Evolutionary conservation across 2,329 filamentous ascomycete species (phyloP).

Genomic region (Aspergillus pseudoglaucus): DNA sequence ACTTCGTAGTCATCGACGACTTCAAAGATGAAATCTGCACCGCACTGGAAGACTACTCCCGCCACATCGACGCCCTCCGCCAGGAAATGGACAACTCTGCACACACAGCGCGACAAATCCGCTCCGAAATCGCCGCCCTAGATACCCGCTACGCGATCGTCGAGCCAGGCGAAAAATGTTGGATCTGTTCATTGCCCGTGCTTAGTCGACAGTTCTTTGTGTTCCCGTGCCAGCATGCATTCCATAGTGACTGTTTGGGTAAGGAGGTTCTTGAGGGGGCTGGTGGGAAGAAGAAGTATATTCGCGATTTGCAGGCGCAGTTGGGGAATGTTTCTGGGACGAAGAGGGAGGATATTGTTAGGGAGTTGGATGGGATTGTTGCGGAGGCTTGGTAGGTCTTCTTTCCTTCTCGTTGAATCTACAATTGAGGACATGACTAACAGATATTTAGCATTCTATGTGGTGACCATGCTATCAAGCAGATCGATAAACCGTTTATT

Average conservation of each 20-base stretch:
- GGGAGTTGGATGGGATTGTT: slow-evolving; percentile 85
- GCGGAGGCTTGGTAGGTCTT: slow-evolving; percentile 77
- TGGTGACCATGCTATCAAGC: slow-evolving; percentile 88
- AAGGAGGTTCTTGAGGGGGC: slow-evolving; percentile 77
- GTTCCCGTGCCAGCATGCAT: slow-evolving; percentile 96
- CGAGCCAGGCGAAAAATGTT: slow-evolving; percentile 91
- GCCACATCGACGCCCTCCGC: slow-evolving; percentile 80
- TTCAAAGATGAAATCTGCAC: slow-evolving; percentile 98
- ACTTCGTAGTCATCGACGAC: slow-evolving; percentile 97
- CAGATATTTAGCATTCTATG: slow-evolving; percentile 68
- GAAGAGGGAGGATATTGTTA: slow-evolving; percentile 75
- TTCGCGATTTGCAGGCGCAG: slow-evolving; percentile 77
- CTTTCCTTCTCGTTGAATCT: slow-evolving; percentile 1
- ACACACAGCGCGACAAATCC: slow-evolving; percentile 82
- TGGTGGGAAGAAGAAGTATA: slow-evolving; percentile 69
- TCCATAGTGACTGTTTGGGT: slow-evolving; percentile 91
- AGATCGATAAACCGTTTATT: slow-evolving; percentile 90
- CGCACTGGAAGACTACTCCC: slow-evolving; percentile 86
- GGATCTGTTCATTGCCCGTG: slow-evolving; percentile 76
- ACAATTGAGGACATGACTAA: slow-evolving; percentile 16
- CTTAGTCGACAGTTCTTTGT: slow-evolving; percentile 94
- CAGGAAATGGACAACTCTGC: slow-evolving; percentile 94
- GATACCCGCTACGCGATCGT: slow-evolving; percentile 92
- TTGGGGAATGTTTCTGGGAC: slow-evolving; percentile 56
- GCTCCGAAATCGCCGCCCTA: slow-evolving; percentile 76